phyloP scores from a whole-genome alignment of 2,329 filamentous ascomycete genomes.

The Diaporthe amygdali region DNA sequence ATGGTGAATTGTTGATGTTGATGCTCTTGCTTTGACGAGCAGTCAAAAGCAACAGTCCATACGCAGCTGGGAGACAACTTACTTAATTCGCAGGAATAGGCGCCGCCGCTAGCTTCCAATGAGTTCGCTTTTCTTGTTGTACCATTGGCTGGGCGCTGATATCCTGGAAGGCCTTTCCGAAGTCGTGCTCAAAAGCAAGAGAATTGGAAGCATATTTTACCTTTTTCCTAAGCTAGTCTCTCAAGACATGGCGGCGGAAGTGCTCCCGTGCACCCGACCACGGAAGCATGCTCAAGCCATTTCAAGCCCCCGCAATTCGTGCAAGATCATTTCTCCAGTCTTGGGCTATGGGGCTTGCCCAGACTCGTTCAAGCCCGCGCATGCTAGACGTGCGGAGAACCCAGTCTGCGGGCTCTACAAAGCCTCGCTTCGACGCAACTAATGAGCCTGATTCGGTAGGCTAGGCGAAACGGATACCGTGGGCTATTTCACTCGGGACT shows the following conservation, averaged over 20 bases:
- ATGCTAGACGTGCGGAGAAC: slow-evolving; percentile 21
- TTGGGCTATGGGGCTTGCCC: slow-evolving; percentile 13
- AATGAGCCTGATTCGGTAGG: not conserved
- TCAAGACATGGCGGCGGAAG: not conserved
- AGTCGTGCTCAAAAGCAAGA: not conserved
- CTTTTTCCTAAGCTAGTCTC: not conserved
- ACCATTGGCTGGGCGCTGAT: not conserved
- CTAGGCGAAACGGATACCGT: not conserved
- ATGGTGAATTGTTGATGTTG: no score
- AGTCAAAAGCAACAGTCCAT: not conserved
- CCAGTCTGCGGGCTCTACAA: not conserved
- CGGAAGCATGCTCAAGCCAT: not conserved
- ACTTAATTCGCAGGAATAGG: not conserved
- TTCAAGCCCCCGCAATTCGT: slow-evolving; percentile 16
- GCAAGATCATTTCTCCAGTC: slow-evolving; percentile 23
- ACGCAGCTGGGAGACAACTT: not conserved
- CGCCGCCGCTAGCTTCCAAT: not conserved
- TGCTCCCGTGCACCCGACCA: slow-evolving; percentile 7
- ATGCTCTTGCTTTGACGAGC: no score
- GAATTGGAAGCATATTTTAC: not conserved
- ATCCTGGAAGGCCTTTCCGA: not conserved
- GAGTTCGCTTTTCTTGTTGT: not conserved
- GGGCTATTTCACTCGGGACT: not conserved
- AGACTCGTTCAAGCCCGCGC: not conserved
- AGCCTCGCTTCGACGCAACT: slow-evolving; percentile 1